Base-by-base conservation (phyloP, 2,329 filamentous ascomycete genomes). In the Coniochaeta ligniaria region DNA sequence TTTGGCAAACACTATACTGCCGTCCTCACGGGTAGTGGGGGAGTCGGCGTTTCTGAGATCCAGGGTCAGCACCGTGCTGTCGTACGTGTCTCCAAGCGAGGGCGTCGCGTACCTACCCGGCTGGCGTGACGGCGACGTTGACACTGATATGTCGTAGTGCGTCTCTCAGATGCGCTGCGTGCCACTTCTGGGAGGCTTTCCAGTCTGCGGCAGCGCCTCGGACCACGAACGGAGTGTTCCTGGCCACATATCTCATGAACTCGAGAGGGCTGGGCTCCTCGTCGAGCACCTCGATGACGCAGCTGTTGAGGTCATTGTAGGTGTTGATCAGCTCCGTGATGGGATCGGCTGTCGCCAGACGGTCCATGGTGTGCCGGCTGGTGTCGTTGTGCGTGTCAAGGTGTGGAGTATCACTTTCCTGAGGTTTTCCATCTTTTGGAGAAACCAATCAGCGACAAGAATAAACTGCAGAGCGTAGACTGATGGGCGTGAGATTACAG, bases 101-200 rank as follows among this genome's bases (percentile, higher is more conserved):
- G 70, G 62, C 73, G 75, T 12, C 7, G 55, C 14, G 41, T 36
- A 45, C 47, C 20, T 61, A 87, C 83, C 90, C 90, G 52, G 77
- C 71, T 1, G 90, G 89, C n/a, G 91, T 95, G 36, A 92, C 81
- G 24, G 90, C 90, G 60, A 94, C 89, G 66, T 90, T 91, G 58
- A 95, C 87, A 1, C 72, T 73, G 59, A 83, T 78, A 3, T 79
- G 79, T 6, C 73, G 73, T 67, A 95, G 79, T 0, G 76, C 74
- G 2, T 77, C 65, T 33, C 77, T 77, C 4, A 95, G 76, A 67
- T 86, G 89, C 1, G 74, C 69, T 1, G 81, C 79, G 62, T 82
- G 80, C 91, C 91, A 95, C 58, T 74, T 77, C 60, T 74, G 76
- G 3, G 78, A 78, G 0, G 90, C 89, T 43, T 76, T 75, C 89